Evolutionary conservation across 1,139 yeast species (phyloP).

Genomic region (Pichia norvegensis): DNA sequence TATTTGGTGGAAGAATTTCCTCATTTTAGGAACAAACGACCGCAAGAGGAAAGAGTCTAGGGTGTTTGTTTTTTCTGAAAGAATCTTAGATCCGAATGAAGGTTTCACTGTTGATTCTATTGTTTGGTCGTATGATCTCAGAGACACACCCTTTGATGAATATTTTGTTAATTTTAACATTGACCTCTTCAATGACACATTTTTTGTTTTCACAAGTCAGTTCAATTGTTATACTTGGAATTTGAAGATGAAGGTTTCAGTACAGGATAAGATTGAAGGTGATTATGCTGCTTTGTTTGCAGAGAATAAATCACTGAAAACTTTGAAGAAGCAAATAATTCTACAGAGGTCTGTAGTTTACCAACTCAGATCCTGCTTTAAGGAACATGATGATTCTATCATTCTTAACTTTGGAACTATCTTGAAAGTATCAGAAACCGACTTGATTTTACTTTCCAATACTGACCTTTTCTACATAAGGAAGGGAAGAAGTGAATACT

Average conservation of each 20-base stretch:
- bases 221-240: slow-evolving; percentile 30
- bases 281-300: slow-evolving; percentile 3
- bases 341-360: slow-evolving; percentile 22
- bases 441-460: slow-evolving; percentile 27
- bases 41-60: slow-evolving; percentile 19
- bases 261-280: slow-evolving; percentile 2
- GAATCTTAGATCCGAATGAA: slow-evolving; percentile 15
- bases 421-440: slow-evolving; percentile 22
- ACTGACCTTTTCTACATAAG: slow-evolving; percentile 28
- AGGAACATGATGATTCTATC: slow-evolving; percentile 17
- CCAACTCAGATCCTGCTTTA: slow-evolving; percentile 24
- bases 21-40: slow-evolving; percentile 23
- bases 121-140: slow-evolving; percentile 28
- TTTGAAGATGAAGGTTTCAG: slow-evolving; percentile 9
- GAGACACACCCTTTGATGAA: slow-evolving; percentile 24
- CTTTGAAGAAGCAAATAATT: slow-evolving; percentile 12
- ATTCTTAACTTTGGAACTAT: slow-evolving; percentile 21
- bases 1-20: slow-evolving; percentile 28
- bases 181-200: slow-evolving; percentile 22
- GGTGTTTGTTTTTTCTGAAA: slow-evolving; percentile 23
- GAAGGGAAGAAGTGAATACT: slow-evolving; percentile 22
- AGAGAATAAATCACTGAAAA: slow-evolving; percentile 4
- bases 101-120: slow-evolving; percentile 22
- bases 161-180: slow-evolving; percentile 24
- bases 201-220: slow-evolving; percentile 27